phyloP scores from a whole-genome alignment of 2,329 filamentous ascomycete genomes.

The Nemania serpens region DNA sequence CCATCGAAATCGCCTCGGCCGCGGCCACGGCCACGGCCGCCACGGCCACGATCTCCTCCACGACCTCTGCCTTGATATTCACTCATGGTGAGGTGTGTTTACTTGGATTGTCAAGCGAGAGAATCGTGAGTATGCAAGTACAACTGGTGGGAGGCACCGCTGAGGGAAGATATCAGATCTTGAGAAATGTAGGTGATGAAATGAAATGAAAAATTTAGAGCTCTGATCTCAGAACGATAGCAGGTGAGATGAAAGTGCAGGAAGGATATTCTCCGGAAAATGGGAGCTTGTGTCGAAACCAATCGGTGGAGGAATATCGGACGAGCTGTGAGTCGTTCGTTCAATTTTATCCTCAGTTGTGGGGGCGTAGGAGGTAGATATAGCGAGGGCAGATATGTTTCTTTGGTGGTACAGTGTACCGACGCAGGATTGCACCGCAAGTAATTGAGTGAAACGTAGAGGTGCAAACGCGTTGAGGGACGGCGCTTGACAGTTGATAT shows the following conservation, averaged over 20 bases:
- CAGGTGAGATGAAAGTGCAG: no score
- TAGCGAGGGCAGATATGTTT: background rate
- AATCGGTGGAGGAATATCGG: no score
- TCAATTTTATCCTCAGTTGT: background rate
- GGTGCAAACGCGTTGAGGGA: background rate
- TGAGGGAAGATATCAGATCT: no score
- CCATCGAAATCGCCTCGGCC: constrained; percentile 31
- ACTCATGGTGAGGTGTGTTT: constrained; percentile 4
- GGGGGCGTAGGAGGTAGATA: background rate
- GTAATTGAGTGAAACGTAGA: background rate
- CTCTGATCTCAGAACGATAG: no score
- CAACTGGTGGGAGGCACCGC: no score
- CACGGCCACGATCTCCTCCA: constrained; percentile 25
- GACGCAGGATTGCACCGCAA: no score
- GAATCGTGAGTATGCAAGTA: background rate
- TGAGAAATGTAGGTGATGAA: no score
- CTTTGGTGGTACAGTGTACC: background rate
- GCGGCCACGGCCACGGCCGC: constrained; percentile 23
- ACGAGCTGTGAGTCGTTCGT: no score
- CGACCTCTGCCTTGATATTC: constrained; percentile 26
- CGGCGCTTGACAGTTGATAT: background rate
- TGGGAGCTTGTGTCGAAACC: no score
- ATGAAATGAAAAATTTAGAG: no score
- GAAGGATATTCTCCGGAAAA: no score
- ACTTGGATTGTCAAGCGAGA: background rate